Conservation (phyloP, 2,329 filamentous ascomycete species). For the Penicillium sp. region DNA sequence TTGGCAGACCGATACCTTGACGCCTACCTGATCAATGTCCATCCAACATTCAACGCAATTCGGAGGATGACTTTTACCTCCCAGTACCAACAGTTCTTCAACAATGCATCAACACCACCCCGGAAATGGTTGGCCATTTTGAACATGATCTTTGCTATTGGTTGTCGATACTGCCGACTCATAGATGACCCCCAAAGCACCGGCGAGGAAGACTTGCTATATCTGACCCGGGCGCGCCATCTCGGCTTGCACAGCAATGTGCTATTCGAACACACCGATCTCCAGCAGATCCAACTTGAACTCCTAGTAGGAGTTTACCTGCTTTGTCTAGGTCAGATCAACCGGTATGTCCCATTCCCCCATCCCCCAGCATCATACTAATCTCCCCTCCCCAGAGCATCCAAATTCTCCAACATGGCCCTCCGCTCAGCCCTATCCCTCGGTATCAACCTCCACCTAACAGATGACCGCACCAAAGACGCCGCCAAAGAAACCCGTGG, state of each 20-base stretch:
- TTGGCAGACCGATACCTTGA: constrained; percentile 40
- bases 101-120: constrained; percentile 26
- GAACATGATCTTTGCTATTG: constrained; percentile 48
- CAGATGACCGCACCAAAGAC: constrained; percentile 34
- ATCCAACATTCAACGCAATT: constrained; percentile 43
- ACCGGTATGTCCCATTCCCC: constrained; percentile 31
- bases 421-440: constrained; percentile 41
- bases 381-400: constrained; percentile 31
- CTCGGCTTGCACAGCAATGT: constrained; percentile 36
- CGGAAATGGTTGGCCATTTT: constrained; percentile 44
- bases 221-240: constrained; percentile 41
- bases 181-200: constrained; percentile 23
- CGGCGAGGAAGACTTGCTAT: constrained; percentile 39
- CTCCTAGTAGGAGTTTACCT: constrained; percentile 42
- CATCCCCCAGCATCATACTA: not conserved
- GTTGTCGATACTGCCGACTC: constrained; percentile 40
- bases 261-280: constrained; percentile 41
- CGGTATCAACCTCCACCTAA: constrained; percentile 43
- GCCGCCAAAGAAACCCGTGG: constrained; percentile 42
- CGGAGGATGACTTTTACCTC: constrained; percentile 36
- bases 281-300: constrained; percentile 46
- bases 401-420: constrained; percentile 42
- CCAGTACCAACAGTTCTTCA: constrained; percentile 40
- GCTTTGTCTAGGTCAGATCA: constrained; percentile 41
- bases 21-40: constrained; percentile 40